These are phyloP conservation scores for Penicillium decumbens DNA, from an alignment of 2,329 filamentous ascomycete species.

Conservation along the genomic window DNA sequence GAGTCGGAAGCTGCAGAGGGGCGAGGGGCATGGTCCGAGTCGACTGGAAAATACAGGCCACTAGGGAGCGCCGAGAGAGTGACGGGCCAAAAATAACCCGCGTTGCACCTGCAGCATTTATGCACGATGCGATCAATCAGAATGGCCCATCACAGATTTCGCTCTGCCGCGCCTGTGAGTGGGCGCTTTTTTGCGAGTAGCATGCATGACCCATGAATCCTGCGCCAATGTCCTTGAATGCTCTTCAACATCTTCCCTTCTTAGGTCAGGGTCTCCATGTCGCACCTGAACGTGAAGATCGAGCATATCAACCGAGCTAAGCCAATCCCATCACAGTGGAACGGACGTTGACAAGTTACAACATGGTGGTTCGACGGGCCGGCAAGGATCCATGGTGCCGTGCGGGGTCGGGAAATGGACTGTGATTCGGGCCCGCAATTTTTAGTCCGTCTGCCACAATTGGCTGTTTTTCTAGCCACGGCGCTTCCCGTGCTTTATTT, in stretches of 20 bases:
- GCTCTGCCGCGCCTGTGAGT: neutral
- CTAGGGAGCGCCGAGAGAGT: conserved; percentile 19
- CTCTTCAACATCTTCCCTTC: neutral
- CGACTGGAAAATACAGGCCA: neutral
- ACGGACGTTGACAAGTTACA: neutral
- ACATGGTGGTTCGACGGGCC: conserved; percentile 11
- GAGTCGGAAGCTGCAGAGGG: conserved; percentile 19
- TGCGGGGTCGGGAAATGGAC: neutral
- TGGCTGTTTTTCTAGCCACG: conserved; percentile 15
- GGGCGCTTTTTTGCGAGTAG: neutral
- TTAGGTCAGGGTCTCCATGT: neutral
- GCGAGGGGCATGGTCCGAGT: conserved; percentile 11
- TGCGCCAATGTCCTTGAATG: neutral
- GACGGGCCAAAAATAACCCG: conserved; percentile 24
- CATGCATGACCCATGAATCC: neutral
- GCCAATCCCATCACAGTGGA: neutral
- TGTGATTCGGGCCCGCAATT: conserved; percentile 1
- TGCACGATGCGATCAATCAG: conserved; percentile 22
- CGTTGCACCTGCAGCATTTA: conserved; percentile 23
- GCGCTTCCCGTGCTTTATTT: conserved; percentile 23
- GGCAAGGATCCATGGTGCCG: conserved; percentile 30
- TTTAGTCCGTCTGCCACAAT: neutral
- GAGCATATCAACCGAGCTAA: too few relatives aligned
- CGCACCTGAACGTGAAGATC: neutral
- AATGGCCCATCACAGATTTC: neutral